Percentiles rank a stretch among this genome's conserved stretches.
phyloP scores from a whole-genome alignment of 768 basidiomycete genomes.

The Nidularia sp. region DNA sequence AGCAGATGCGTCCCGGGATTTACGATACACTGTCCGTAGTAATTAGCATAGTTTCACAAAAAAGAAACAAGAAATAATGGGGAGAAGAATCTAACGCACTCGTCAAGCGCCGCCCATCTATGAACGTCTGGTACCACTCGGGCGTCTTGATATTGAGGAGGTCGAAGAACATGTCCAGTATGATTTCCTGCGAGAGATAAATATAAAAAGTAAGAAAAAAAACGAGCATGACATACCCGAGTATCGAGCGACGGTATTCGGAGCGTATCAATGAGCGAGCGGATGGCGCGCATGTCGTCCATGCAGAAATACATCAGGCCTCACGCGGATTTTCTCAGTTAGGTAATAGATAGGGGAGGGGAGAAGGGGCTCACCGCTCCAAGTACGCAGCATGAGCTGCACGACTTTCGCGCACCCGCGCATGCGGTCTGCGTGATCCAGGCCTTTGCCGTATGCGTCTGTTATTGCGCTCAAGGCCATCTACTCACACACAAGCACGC shows the following conservation, averaged over 20 bases:
- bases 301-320: conserved; percentile 94
- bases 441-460: conserved; percentile 84
- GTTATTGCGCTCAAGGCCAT: conserved; percentile 87
- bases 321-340: conserved; percentile 8
- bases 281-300: conserved; percentile 82
- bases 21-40: conserved; percentile 56
- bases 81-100: conserved; percentile 42
- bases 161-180: conserved; percentile 93
- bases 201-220: conserved; percentile 1
- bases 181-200: conserved; percentile 63
- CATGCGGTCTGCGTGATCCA: conserved; percentile 77
- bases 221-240: conserved; percentile 46
- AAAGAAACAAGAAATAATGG: not conserved
- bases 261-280: conserved; percentile 79
- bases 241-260: conserved; percentile 86
- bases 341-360: not conserved
- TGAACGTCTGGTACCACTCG: conserved; percentile 90
- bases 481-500: conserved; percentile 27
- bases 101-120: conserved; percentile 83
- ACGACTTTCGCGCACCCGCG: conserved; percentile 74
- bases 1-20: conserved; percentile 39
- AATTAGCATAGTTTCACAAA: conserved; percentile 1
- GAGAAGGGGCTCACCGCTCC: conserved; percentile 73
- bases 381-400: conserved; percentile 80
- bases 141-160: conserved; percentile 88